These are phyloP conservation scores for Hyaloscypha bicolor DNA, from an alignment of 495 filamentous ascomycete species.

Conservation along the genomic window DNA sequence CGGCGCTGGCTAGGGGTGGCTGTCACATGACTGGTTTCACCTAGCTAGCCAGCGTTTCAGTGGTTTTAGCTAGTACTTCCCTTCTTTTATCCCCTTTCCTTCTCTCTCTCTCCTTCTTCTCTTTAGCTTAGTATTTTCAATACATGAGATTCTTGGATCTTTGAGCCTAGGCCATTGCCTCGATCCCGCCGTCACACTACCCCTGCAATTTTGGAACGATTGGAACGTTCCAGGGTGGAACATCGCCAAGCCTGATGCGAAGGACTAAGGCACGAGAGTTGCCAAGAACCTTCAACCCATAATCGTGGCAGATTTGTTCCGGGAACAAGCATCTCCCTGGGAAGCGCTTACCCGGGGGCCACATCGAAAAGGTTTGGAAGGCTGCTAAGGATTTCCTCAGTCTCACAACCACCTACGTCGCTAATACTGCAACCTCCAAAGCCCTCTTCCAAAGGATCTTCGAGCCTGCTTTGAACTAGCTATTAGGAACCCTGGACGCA, in stretches of 20 bases:
- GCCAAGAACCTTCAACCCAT: conserved; percentile 54
- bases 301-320: conserved; percentile 52
- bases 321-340: conserved; percentile 51
- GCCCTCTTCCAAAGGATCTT: conserved; percentile 43
- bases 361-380: conserved; percentile 40
- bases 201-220: too few species aligned
- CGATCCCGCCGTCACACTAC: too few species aligned
- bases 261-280: conserved; percentile 48
- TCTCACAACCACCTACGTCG: conserved; percentile 35
- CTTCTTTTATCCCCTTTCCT: too few species aligned
- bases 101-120: too few species aligned
- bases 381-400: conserved; percentile 42
- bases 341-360: conserved; percentile 37
- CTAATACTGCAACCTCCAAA: conserved; percentile 41
- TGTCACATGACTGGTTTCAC: too few species aligned
- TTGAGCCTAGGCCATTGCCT: conserved; percentile 11
- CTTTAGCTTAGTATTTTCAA: too few species aligned
- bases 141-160: too few species aligned
- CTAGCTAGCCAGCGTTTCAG: too few species aligned
- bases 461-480: conserved; percentile 38
- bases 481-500: conserved; percentile 31
- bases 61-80: too few species aligned
- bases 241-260: conserved; percentile 40
- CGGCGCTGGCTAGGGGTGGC: too few species aligned
- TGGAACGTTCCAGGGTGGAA: conserved; percentile 25